Percentiles rank a stretch among this genome's conserved stretches.
Evolutionary conservation across 306 rosid genomes (phyloP).

Genomic region (Pterocarpus santalinus): DNA sequence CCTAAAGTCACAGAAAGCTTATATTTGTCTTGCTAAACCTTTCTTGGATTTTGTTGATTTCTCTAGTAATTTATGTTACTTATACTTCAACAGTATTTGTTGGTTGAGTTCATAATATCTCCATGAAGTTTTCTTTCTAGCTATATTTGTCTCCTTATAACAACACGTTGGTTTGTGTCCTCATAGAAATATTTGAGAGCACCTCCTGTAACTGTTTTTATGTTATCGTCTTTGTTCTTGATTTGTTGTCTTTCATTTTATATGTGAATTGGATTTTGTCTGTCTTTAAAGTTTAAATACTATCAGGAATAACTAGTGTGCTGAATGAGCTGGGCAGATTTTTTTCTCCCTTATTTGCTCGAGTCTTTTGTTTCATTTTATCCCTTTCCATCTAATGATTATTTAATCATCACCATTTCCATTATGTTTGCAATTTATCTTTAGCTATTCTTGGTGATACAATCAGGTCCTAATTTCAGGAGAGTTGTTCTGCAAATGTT

Average conservation of each 20-base stretch:
- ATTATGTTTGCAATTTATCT: conserved; percentile 21
- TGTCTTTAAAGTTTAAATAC: conserved; percentile 1
- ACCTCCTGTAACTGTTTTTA: conserved; percentile 14
- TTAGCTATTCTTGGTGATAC: conserved; percentile 30
- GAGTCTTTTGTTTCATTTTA: conserved; percentile 34
- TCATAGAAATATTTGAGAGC: neutral
- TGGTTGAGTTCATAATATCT: conserved; percentile 28
- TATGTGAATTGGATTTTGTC: conserved; percentile 5
- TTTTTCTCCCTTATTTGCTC: conserved; percentile 17
- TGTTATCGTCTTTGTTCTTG: conserved; percentile 22
- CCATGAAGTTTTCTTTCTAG: neutral
- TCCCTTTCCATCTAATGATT: neutral
- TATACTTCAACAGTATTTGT: neutral
- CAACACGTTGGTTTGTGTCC: neutral
- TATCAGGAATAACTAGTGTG: conserved; percentile 33
- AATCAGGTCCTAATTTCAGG: conserved; percentile 15
- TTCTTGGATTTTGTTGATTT: conserved; percentile 22
- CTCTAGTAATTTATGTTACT: conserved; percentile 18
- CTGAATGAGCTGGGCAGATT: conserved; percentile 35
- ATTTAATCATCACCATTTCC: conserved; percentile 12
- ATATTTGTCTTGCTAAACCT: conserved; percentile 4
- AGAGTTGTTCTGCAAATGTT: conserved; percentile 42
- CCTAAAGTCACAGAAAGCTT: neutral
- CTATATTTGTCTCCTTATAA: neutral
- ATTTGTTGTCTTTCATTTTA: conserved; percentile 38